Conservation (phyloP, 176 grass and related monocot genomes). For the Musa itinerans region DNA sequence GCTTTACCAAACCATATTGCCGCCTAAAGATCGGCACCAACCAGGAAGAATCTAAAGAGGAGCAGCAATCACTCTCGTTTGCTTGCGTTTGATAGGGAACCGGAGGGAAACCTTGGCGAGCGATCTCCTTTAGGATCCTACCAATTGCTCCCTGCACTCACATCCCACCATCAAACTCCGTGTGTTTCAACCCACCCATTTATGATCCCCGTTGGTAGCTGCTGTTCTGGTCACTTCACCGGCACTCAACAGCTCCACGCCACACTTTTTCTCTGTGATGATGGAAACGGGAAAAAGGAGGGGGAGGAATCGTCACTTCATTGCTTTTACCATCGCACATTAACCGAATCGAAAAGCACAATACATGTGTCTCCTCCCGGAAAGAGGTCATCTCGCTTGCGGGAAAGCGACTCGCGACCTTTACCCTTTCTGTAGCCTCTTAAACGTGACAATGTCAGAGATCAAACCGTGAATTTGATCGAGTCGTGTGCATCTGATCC, state of each 20-base stretch:
- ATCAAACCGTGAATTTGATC: too few relatives aligned
- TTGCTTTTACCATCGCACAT: slow-evolving; percentile 10
- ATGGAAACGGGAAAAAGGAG: slow-evolving; percentile 3
- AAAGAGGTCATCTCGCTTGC: not conserved
- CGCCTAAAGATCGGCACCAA: not conserved
- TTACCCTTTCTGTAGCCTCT: not conserved
- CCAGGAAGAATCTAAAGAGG: not conserved
- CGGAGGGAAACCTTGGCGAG: not conserved
- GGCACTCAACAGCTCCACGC: slow-evolving; percentile 1
- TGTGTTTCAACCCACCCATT: not conserved
- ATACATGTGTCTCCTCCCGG: not conserved
- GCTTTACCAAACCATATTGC: slow-evolving; percentile 2
- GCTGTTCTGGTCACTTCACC: not conserved
- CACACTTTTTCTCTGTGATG: not conserved
- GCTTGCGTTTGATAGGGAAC: not conserved
- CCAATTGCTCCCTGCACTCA: not conserved
- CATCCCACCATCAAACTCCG: not conserved
- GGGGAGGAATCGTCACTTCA: not conserved
- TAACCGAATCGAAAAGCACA: slow-evolving; percentile 27
- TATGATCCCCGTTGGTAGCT: slow-evolving; percentile 1
- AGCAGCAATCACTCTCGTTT: not conserved
- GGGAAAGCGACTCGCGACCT: not conserved
- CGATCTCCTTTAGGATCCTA: not conserved
- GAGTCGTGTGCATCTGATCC: too few relatives aligned
- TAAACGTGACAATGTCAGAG: not conserved